Evolutionary conservation across 192 early-diverging fungal species (phyloP), one percentile per base, ranked within the genome.

Genomic region (Coemansia sp.): DNA sequence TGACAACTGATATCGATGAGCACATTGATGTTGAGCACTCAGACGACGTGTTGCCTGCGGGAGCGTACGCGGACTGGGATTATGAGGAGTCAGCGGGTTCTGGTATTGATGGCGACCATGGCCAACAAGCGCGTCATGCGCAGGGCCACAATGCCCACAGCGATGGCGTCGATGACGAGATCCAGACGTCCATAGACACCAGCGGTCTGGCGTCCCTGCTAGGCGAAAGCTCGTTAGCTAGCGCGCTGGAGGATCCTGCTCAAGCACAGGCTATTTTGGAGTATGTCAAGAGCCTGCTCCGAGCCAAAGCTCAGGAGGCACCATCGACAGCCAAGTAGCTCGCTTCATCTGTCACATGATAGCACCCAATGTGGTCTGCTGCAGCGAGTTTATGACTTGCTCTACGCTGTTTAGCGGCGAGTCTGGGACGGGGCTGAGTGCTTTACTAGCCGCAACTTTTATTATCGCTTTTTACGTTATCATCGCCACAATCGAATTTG

Each of bases 201-300:
- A 78, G 75, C 31, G 75, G 75, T 7, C 41, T 78, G n/a, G 60
- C 61, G 29, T 51, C 56, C 33, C 50, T 78, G 9, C 56, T 78
- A 5, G 75, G 60, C 6, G 75, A 49, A 25, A 67, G 75, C 53
- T 49, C 64, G 18, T 65, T 78, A 23, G 75, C 75, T n/a, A 56
- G 47, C n/a, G 75, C 75, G 11, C 57, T 78, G 27, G 75, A 78
- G 14, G 75, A 78, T 23, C 75, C 75, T 1, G 39, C 56, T 17
- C 66, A 63, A 22, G 68, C 75, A 19, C 56, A 59, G n/a, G 56
- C 68, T 5, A 78, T 78, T 30, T 42, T 78, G 29, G 65, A 78
- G 33, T 78, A 78, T 26, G 70, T 78, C 48, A 78, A 78, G 53
- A 54, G 53, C 11, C 51, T 78, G 41, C 58, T 78, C 17, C 54